phyloP scores from a whole-genome alignment of 108 stramenopile species.

The Cylindrotheca fusiformis region DNA sequence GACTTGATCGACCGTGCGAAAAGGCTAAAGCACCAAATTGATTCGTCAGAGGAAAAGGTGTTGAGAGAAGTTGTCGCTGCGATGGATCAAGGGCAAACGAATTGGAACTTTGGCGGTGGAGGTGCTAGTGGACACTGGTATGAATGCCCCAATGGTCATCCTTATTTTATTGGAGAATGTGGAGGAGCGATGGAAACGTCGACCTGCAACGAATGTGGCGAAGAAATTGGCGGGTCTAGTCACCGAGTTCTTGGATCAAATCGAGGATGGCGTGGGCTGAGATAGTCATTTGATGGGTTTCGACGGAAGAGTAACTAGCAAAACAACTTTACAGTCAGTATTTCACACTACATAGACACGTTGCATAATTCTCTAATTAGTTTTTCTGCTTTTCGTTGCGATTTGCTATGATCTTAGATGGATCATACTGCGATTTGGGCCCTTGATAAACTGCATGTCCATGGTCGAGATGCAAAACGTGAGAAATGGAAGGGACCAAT shows the following conservation, averaged over 20 bases:
- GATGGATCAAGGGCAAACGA: conserved; percentile 36
- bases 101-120: conserved; percentile 24
- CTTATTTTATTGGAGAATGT: conserved; percentile 58
- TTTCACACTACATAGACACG: no score
- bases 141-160: conserved; percentile 58
- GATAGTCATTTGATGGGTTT: no score
- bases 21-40: not conserved
- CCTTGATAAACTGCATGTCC: conserved; percentile 45
- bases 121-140: conserved; percentile 42
- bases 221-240: conserved; percentile 30
- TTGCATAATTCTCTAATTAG: no score
- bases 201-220: conserved; percentile 45
- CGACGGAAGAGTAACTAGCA: no score
- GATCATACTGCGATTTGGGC: conserved; percentile 18
- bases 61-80: conserved; percentile 32
- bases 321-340: no score
- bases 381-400: no score
- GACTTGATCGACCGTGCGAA: not conserved
- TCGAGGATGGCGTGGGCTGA: conserved; percentile 10
- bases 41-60: not conserved
- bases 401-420: no score
- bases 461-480: conserved; percentile 50
- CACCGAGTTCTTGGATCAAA: conserved; percentile 25
- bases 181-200: conserved; percentile 43
- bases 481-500: conserved; percentile 45